phyloP scores from a whole-genome alignment of 139 green algal genomes.

The Chlorella sp. region DNA sequence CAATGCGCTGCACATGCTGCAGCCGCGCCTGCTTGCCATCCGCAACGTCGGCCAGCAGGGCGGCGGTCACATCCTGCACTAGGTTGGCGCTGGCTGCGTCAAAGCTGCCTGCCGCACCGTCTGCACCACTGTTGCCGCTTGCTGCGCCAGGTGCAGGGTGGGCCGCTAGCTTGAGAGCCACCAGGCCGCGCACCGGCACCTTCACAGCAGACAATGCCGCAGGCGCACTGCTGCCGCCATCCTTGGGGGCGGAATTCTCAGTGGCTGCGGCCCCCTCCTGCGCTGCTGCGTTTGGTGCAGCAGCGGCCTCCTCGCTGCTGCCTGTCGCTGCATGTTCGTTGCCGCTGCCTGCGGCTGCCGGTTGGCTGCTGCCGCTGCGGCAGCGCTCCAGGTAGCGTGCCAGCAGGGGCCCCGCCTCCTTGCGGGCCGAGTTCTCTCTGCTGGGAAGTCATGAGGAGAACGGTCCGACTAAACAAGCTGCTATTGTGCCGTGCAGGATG shows the following conservation, averaged over 20 bases:
- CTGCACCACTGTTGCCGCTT: too few relatives aligned
- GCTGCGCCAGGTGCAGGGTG: too few relatives aligned
- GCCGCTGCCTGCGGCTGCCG: not conserved
- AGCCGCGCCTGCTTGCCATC: not conserved
- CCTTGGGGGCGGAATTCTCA: not conserved
- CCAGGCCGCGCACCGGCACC: constrained; percentile 9
- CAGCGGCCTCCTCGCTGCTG: not conserved
- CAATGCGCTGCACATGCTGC: constrained; percentile 20
- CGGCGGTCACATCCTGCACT: not conserved
- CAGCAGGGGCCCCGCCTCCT: constrained; percentile 19
- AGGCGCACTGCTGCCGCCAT: not conserved
- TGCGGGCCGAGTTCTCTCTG: constrained; percentile 28
- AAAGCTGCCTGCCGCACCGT: too few relatives aligned
- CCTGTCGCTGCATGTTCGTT: too few relatives aligned
- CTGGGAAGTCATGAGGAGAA: not conserved
- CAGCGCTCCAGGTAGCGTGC: not conserved
- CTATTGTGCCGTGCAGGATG: too few relatives aligned
- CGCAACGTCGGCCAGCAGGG: constrained; percentile 11
- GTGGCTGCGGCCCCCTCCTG: not conserved
- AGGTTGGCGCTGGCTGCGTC: not conserved
- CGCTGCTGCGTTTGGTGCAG: not conserved
- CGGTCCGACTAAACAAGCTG: too few relatives aligned
- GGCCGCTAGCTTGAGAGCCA: constrained; percentile 10
- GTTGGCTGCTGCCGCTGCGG: not conserved
- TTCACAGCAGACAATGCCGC: constrained; percentile 12